Evolutionary conservation across 805 yeast species (phyloP).

Genomic region (Yarrowia porcina): DNA sequence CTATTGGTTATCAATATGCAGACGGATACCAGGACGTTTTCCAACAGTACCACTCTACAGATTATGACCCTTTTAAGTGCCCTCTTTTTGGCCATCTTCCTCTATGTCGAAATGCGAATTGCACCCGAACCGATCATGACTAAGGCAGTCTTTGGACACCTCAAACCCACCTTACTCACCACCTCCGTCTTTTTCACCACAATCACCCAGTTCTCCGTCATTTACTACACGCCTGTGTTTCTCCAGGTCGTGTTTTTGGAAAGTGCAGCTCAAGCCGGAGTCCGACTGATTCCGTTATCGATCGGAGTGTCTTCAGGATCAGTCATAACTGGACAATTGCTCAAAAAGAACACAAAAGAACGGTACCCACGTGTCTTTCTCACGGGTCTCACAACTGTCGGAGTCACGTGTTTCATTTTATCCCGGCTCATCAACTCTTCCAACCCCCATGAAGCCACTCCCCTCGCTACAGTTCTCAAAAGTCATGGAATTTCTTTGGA

Average conservation of each 20-base stretch:
- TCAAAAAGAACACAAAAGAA: constrained; percentile 4
- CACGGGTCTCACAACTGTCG: neutral
- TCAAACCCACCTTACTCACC: neutral
- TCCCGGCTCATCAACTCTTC: neutral
- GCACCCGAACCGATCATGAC: constrained; percentile 49
- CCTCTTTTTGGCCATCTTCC: constrained; percentile 38
- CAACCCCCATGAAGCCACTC: neutral
- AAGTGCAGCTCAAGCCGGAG: neutral
- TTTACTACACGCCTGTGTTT: constrained; percentile 18
- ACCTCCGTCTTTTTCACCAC: constrained; percentile 10
- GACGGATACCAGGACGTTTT: constrained; percentile 50
- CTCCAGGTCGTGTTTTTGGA: constrained; percentile 12
- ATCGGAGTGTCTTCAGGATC: constrained; percentile 16
- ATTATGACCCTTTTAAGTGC: constrained; percentile 45
- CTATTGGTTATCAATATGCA: constrained; percentile 54
- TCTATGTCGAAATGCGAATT: constrained; percentile 33
- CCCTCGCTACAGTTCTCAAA: neutral
- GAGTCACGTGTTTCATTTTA: neutral
- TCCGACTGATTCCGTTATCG: constrained; percentile 4
- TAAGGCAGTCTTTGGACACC: constrained; percentile 41
- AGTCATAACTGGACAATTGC: neutral
- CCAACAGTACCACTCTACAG: constrained; percentile 45
- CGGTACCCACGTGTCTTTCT: neutral
- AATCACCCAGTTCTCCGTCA: constrained; percentile 1
- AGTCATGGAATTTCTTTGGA: neutral